A percentile compares a stretch with the other conserved stretches of the same genome.
phyloP scores from a whole-genome alignment of 2,329 filamentous ascomycete genomes.

The Aspergillus amoenus region DNA sequence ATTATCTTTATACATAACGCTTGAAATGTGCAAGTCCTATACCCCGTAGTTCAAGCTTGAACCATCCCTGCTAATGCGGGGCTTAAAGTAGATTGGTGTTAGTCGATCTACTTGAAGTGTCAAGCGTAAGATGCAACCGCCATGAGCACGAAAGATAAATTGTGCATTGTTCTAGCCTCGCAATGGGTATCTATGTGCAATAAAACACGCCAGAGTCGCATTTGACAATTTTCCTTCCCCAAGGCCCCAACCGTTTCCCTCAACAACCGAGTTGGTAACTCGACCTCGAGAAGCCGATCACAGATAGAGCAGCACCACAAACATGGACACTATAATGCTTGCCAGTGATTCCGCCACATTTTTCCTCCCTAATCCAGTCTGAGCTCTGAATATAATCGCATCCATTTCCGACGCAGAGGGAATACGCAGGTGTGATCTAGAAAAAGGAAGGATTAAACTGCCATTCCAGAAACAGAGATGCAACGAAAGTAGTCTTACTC shows the following conservation, averaged over 20 bases:
- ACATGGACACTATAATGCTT: neutral
- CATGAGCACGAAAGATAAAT: neutral
- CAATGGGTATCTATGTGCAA: neutral
- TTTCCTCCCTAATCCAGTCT: neutral
- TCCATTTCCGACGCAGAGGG: conserved; percentile 1
- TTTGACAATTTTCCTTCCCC: neutral
- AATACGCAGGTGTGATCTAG: neutral
- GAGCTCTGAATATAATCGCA: neutral
- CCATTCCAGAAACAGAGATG: neutral
- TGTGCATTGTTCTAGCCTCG: neutral
- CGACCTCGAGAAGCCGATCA: neutral
- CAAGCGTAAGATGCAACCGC: neutral
- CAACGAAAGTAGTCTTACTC: neutral
- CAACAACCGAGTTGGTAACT: neutral
- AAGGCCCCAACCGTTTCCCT: neutral
- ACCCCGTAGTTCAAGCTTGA: neutral
- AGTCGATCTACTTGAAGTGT: neutral
- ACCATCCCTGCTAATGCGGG: too few relatives aligned
- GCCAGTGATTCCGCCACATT: neutral
- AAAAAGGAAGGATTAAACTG: neutral
- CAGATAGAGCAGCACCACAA: neutral
- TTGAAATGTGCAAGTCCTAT: neutral
- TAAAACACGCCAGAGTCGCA: neutral
- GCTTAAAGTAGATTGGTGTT: neutral
- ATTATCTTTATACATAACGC: neutral